Evolutionary conservation across 768 basidiomycete genomes (phyloP).

Genomic region (Sporobolomyces roseus): DNA sequence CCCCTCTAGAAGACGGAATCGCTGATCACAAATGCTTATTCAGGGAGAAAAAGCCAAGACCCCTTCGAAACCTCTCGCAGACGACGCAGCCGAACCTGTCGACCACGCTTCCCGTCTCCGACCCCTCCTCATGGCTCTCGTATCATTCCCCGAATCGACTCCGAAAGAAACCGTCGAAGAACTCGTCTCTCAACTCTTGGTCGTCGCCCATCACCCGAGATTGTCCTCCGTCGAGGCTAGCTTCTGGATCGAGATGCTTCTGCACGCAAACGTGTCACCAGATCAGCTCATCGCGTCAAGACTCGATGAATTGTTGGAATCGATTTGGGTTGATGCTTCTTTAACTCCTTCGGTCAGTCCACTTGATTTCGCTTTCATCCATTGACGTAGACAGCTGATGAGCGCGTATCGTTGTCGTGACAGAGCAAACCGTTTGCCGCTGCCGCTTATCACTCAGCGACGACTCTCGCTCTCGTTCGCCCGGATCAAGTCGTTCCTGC

Average conservation of each 20-base stretch:
- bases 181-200: constrained; percentile 58
- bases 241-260: constrained; percentile 35
- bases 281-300: constrained; percentile 25
- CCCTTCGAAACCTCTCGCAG: constrained; percentile 46
- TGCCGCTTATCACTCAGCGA: constrained; percentile 69
- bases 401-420: too few species aligned
- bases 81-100: constrained; percentile 52
- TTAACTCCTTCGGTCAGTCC: constrained; percentile 55
- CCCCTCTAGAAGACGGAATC: not conserved
- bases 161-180: constrained; percentile 53
- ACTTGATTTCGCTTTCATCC: not conserved
- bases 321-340: constrained; percentile 29
- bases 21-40: not conserved
- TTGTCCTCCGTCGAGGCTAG: constrained; percentile 39
- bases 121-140: constrained; percentile 57
- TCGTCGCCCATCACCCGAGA: constrained; percentile 69
- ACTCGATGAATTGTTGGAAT: constrained; percentile 23
- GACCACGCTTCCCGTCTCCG: constrained; percentile 51
- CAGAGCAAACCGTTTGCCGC: constrained; percentile 41
- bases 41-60: constrained; percentile 42
- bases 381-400: not conserved
- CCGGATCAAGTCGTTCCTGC: constrained; percentile 65
- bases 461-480: constrained; percentile 74
- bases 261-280: constrained; percentile 29
- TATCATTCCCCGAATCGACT: constrained; percentile 54